Evolutionary conservation across 805 yeast genomes (phyloP), one percentile per base, ranked within the genome.

Genomic region (Debaryomyces hansenii): DNA sequence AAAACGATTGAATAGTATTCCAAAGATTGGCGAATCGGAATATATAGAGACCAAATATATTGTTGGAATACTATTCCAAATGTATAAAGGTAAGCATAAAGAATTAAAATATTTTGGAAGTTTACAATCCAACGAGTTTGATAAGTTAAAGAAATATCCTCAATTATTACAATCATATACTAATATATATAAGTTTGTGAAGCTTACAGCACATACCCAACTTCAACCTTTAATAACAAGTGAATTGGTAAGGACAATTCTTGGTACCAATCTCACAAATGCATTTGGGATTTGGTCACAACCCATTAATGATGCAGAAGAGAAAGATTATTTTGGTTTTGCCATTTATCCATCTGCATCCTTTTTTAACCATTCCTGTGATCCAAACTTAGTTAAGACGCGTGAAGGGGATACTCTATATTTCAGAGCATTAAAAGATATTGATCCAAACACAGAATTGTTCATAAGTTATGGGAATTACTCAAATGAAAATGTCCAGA

Each of bases 261-360:
- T 80, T 41, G 89, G 88, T 2, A 66, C 75, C 34, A 85, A 83
- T 52, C 76, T 82, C 41, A 84, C 85, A 12, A 84, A 84, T 56
- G 84, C 88, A 0, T 84, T 84, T 61, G 89, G 89, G 1, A 80
- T 83, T 18, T 82, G 88, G 86, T 80, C 83, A 41, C 60, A 59
- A 8, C 47, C 52, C 9, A 47, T 65, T 2, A 62, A 53, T 5
- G 64, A 59, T 3, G 67, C 67, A 1, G 85, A 79, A 48, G 75
- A 74, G 33, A 59, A 61, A 28, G 85, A 80, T 47, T 82, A 77
- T 52, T 69, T 82, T 42, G 90, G 90, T 0, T 80, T 80, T 51
- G 74, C 79, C 33, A 72, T 84, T 2, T 79, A 72, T 47, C 86
- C 88, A 0, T 74, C 77, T 24, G 87, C 84, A 0, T 84, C 89